Evolutionary conservation across 805 yeast genomes (phyloP).

Genomic region (Hanseniaspora mollemarum): DNA sequence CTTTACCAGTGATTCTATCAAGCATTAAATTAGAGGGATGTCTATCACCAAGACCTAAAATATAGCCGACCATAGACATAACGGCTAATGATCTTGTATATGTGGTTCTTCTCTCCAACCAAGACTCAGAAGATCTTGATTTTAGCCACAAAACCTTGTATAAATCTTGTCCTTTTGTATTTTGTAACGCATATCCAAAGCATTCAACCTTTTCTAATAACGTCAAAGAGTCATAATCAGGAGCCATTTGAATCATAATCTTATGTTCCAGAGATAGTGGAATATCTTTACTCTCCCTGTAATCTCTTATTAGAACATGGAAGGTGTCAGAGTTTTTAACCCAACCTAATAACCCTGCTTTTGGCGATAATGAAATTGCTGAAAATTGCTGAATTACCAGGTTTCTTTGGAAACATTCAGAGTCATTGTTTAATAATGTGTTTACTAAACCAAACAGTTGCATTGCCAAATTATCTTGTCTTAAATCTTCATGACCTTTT

Average conservation of each 20-base stretch:
- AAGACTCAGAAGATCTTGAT: conserved; percentile 89
- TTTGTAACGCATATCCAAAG: conserved; percentile 87
- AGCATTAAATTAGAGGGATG: conserved; percentile 96
- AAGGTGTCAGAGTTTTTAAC: conserved; percentile 95
- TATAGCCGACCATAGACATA: conserved; percentile 98
- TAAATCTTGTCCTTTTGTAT: conserved; percentile 90
- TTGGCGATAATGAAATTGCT: conserved; percentile 92
- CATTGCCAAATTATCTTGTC: conserved; percentile 97
- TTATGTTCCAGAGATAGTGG: conserved; percentile 86
- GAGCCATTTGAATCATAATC: conserved; percentile 95
- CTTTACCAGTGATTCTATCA: conserved; percentile 88
- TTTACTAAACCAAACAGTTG: conserved; percentile 93
- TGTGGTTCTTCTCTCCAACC: conserved; percentile 94
- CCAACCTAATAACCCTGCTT: conserved; percentile 94
- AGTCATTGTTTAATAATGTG: conserved; percentile 73
- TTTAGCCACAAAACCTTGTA: conserved; percentile 94
- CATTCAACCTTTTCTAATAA: conserved; percentile 89
- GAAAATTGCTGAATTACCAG: conserved; percentile 83
- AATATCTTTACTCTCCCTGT: conserved; percentile 82
- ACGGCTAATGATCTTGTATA: conserved; percentile 93
- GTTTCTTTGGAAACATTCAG: conserved; percentile 93
- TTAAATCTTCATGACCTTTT: conserved; percentile 95
- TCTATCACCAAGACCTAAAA: conserved; percentile 91
- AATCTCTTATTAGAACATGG: conserved; percentile 83
- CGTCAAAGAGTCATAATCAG: conserved; percentile 80